Evolutionary conservation across 257 asterid genomes (phyloP), one percentile per base, ranked within the genome.

Genomic region (Cordia subcordata): DNA sequence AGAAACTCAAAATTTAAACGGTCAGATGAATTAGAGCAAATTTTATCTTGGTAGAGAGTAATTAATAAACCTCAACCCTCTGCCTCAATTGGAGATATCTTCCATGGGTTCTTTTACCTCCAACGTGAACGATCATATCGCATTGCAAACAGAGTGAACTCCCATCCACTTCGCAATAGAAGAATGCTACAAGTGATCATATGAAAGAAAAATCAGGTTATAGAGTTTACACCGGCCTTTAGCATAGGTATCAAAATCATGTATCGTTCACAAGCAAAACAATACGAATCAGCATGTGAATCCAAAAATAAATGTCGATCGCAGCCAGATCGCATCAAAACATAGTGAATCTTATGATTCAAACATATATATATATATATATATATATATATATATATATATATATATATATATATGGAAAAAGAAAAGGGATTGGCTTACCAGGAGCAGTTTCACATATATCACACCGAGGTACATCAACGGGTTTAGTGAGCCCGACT

Each of bases 371-470:
- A n/a, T n/a, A n/a, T n/a, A n/a, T n/a, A n/a, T n/a, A n/a, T n/a
- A n/a, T n/a, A n/a, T n/a, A n/a, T n/a, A n/a, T n/a, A n/a, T n/a
- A n/a, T n/a, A n/a, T n/a, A n/a, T n/a, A n/a, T 39, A 39, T 39
- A 39, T 39, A 39, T 39, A 39, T 39, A 39, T 39, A 39, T 39
- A 39, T 39, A 39, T 12, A 39, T 5, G 5, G 52, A 13, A 47
- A 63, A 65, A 68, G 55, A 66, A 49, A 49, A 38, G 32, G 13
- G 70, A 75, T 56, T 27, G n/a, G 55, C 66, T 63, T 80, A 92
- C 99, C 97, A 50, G 99, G 97, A 22, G 94, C 84, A 54, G 72
- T 92, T 75, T 92, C 99, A n/a, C 99, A 92, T 45, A 92, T 92
- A 73, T 92, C 99, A 10, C 99, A 92, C 4, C 84, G 94, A 0